Percentiles rank a stretch among this genome's conserved stretches.
Evolutionary conservation across 164 flowering plant species (phyloP).

Genomic region (Vitis rotundifolia): DNA sequence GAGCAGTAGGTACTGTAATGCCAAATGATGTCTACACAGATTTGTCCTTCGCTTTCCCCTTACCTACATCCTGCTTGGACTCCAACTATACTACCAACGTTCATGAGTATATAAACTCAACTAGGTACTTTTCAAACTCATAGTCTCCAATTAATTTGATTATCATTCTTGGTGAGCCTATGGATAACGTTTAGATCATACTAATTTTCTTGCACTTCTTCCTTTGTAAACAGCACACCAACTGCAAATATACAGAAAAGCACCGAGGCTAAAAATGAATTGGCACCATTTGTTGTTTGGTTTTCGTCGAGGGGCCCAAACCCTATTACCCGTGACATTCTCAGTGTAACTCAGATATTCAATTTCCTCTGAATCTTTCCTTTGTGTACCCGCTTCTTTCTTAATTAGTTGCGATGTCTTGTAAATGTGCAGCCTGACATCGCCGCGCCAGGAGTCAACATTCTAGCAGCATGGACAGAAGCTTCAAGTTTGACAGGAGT

Average conservation of each 20-base stretch:
- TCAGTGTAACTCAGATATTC: conserved; percentile 5
- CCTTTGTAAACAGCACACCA: not conserved
- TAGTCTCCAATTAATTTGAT: not conserved
- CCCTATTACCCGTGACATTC: conserved; percentile 12
- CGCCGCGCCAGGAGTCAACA: not conserved
- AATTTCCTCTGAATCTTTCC: not conserved
- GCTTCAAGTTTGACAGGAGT: not conserved
- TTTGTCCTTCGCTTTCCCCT: conserved; percentile 2
- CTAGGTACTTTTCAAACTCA: conserved; percentile 1
- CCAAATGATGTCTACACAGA: not conserved
- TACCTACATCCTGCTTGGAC: conserved; percentile 8
- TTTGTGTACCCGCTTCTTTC: not conserved
- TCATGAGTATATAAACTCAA: conserved; percentile 6
- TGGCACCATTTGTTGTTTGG: conserved; percentile 11
- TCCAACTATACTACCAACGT: not conserved
- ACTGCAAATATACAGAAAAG: conserved; percentile 10
- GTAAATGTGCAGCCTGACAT: conserved; percentile 12
- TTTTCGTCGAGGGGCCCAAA: conserved; percentile 21
- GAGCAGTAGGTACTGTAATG: conserved; percentile 17
- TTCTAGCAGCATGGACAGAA: conserved; percentile 4
- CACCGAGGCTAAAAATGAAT: not conserved
- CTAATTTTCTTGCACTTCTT: not conserved
- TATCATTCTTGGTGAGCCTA: too few species aligned
- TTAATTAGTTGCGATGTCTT: not conserved
- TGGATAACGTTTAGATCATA: not conserved